Conservation (phyloP, 257 asterid genomes). For the Plantago elongata region DNA sequence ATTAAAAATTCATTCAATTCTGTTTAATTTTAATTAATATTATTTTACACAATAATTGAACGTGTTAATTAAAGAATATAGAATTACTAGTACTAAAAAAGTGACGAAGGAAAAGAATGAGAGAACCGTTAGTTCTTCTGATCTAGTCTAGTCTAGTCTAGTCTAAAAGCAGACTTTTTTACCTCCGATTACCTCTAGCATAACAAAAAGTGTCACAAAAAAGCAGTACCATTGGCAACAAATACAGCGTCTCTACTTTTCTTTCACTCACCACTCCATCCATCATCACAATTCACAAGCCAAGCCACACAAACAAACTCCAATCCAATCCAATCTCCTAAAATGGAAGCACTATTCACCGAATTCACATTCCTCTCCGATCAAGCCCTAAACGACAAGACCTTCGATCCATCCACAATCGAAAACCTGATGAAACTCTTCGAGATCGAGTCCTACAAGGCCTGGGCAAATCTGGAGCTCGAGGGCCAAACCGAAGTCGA, state of each 20-base stretch:
- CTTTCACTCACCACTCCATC: not conserved
- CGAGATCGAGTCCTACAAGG: constrained; percentile 79
- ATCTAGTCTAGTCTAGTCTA: too few species aligned
- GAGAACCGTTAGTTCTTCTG: not conserved
- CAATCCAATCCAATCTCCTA: not conserved
- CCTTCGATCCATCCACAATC: constrained; percentile 63
- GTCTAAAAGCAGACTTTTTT: not conserved
- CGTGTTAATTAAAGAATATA: too few species aligned
- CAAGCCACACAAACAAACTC: not conserved
- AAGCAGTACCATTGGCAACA: not conserved
- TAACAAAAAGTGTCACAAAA: not conserved
- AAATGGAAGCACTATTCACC: constrained; percentile 72
- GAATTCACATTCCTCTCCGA: constrained; percentile 65
- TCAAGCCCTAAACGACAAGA: constrained; percentile 59
- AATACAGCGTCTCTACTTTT: not conserved
- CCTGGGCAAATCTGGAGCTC: constrained; percentile 82
- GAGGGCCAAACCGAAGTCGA: constrained; percentile 36
- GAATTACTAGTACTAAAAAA: too few species aligned
- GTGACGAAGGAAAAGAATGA: not conserved
- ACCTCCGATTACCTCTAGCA: not conserved
- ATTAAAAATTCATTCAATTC: too few species aligned
- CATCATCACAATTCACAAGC: not conserved
- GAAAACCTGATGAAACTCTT: constrained; percentile 75
- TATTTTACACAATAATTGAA: too few species aligned
- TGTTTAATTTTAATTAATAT: too few species aligned